These are phyloP conservation scores for Trypanosoma cruzi DNA, from an alignment of 208 protist genomes.

Conservation along the genomic window DNA sequence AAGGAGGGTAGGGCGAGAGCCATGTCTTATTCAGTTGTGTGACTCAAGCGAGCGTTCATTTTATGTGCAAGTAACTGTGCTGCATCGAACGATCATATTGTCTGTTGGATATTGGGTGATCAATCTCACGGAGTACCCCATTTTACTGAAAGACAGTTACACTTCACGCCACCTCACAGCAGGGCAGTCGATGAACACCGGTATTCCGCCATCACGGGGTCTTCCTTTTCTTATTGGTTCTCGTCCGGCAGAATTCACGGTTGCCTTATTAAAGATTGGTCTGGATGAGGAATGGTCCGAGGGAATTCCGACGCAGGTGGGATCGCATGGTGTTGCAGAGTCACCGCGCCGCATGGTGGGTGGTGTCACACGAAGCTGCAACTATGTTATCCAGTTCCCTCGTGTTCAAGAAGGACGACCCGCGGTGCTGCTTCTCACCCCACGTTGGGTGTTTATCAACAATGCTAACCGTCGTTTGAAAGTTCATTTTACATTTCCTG, in stretches of 20 bases:
- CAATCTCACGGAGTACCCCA: conserved; percentile 81
- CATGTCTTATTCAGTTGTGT: conserved; percentile 48
- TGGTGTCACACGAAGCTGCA: conserved; percentile 71
- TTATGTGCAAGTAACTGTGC: conserved; percentile 67
- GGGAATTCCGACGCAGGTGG: conserved; percentile 56
- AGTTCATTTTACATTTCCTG: conserved; percentile 57
- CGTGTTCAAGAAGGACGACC: conserved; percentile 66
- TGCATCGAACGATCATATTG: conserved; percentile 64
- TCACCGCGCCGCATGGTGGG: conserved; percentile 32
- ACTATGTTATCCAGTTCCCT: conserved; percentile 77
- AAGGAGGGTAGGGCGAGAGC: conserved; percentile 49
- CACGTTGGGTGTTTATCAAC: conserved; percentile 82
- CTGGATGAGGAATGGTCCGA: conserved; percentile 73
- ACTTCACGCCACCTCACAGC: conserved; percentile 49
- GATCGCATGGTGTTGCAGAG: conserved; percentile 63
- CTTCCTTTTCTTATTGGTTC: conserved; percentile 74
- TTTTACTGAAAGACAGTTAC: conserved; percentile 60
- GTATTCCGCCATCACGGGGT: conserved; percentile 79
- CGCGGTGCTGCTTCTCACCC: conserved; percentile 65
- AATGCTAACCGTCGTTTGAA: conserved; percentile 61
- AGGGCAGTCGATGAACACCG: conserved; percentile 56
- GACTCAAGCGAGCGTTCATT: conserved; percentile 61
- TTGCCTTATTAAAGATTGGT: conserved; percentile 61
- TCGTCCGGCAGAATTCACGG: conserved; percentile 48
- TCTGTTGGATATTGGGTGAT: conserved; percentile 79